Evolutionary conservation across 768 basidiomycete genomes (phyloP).

Genomic region (Cubamyces sp.): DNA sequence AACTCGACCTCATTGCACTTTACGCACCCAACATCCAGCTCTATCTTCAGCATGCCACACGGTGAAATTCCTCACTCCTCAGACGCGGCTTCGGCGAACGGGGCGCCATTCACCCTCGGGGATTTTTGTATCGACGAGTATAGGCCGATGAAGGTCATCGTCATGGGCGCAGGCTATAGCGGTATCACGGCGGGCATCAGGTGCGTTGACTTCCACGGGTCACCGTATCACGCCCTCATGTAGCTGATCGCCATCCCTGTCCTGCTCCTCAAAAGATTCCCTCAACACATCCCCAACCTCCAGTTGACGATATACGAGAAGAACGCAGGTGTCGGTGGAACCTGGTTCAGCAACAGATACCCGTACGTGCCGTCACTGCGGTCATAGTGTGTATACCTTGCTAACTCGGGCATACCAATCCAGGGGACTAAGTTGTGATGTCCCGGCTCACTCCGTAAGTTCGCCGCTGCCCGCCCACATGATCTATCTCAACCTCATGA

Average conservation of each 20-base stretch:
- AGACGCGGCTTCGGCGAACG: not conserved
- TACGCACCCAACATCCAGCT: too few species aligned
- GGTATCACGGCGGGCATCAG: slow-evolving; percentile 64
- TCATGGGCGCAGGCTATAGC: slow-evolving; percentile 63
- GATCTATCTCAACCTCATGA: slow-evolving; percentile 1
- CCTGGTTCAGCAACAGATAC: slow-evolving; percentile 60
- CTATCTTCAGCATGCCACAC: not conserved
- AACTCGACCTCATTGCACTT: too few species aligned
- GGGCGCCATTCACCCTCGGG: slow-evolving; percentile 36
- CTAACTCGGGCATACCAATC: not conserved
- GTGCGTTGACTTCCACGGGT: slow-evolving; percentile 29
- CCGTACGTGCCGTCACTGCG: slow-evolving; percentile 31
- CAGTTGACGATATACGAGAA: slow-evolving; percentile 53
- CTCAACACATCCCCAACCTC: slow-evolving; percentile 45
- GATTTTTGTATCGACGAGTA: slow-evolving; percentile 56
- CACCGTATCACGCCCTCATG: too few species aligned
- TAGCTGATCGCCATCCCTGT: too few species aligned
- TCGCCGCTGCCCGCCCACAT: slow-evolving; percentile 2
- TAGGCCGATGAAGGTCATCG: slow-evolving; percentile 56
- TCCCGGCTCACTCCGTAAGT: slow-evolving; percentile 58
- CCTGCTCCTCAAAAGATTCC: slow-evolving; percentile 8
- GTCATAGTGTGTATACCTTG: not conserved
- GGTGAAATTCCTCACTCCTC: not conserved
- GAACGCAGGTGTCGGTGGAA: slow-evolving; percentile 49
- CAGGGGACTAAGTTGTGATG: slow-evolving; percentile 61